phyloP scores from a whole-genome alignment of 192 early-diverging fungal species.

The Rhizoclosmatium globosum region DNA sequence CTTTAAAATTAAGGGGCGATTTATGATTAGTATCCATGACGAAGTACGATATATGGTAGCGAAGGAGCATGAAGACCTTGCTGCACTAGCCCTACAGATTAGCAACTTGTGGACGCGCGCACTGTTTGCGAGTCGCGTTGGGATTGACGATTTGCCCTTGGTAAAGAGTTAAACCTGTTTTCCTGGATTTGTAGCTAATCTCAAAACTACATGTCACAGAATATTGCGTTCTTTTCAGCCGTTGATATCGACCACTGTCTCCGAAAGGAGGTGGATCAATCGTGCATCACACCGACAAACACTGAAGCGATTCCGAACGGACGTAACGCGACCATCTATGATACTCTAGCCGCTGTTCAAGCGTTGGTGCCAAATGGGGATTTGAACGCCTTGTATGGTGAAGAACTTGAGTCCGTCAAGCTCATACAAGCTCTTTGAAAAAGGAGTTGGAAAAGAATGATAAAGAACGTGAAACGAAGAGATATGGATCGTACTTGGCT shows the following conservation, averaged over 20 bases:
- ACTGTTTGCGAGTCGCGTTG: slow-evolving; percentile 84
- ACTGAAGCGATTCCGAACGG: slow-evolving; percentile 32
- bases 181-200: not conserved
- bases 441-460: not conserved
- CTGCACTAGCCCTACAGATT: slow-evolving; percentile 87
- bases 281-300: slow-evolving; percentile 88
- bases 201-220: slow-evolving; percentile 46
- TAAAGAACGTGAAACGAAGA: not conserved
- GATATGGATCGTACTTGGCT: not conserved
- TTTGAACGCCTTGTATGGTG: slow-evolving; percentile 1
- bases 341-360: slow-evolving; percentile 16
- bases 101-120: slow-evolving; percentile 93
- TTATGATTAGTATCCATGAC: slow-evolving; percentile 93
- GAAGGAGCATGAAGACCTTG: slow-evolving; percentile 75
- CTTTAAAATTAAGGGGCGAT: slow-evolving; percentile 81
- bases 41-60: slow-evolving; percentile 90
- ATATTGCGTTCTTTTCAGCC: slow-evolving; percentile 92
- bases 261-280: slow-evolving; percentile 89
- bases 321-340: slow-evolving; percentile 33
- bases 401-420: slow-evolving; percentile 34
- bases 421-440: not conserved
- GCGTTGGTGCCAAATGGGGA: not conserved
- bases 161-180: slow-evolving; percentile 48
- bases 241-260: slow-evolving; percentile 93
- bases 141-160: slow-evolving; percentile 86